These are phyloP conservation scores for Salix udensis DNA, from an alignment of 345 rosid genomes.

Conservation along the genomic window DNA sequence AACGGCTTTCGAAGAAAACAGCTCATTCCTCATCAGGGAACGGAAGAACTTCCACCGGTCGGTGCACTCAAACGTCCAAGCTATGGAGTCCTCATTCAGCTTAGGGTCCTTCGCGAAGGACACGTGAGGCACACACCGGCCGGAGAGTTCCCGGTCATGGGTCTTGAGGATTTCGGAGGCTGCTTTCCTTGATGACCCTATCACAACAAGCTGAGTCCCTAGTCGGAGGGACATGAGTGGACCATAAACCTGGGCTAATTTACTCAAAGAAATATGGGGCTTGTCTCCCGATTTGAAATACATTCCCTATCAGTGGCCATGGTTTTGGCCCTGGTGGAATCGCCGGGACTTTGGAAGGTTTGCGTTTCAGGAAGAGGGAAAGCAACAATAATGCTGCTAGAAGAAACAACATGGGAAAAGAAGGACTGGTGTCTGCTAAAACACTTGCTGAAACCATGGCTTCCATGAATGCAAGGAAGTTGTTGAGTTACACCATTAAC, in stretches of 20 bases:
- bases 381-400: background rate
- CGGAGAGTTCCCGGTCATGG: conserved; percentile 23
- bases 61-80: conserved; percentile 11
- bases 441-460: background rate
- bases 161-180: conserved; percentile 29
- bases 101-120: background rate
- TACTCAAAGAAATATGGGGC: conserved; percentile 5
- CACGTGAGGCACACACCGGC: conserved; percentile 3
- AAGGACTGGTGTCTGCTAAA: too few species aligned
- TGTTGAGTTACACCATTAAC: too few species aligned
- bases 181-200: conserved; percentile 19
- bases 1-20: conserved; percentile 4
- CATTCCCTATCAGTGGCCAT: conserved; percentile 29
- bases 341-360: background rate
- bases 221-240: conserved; percentile 24
- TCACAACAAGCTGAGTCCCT: conserved; percentile 21
- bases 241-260: conserved; percentile 12
- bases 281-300: conserved; percentile 6
- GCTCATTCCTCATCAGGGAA: conserved; percentile 2
- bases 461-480: background rate
- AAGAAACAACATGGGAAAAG: background rate
- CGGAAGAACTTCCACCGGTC: conserved; percentile 14
- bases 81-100: conserved; percentile 2
- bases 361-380: background rate
- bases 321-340: conserved; percentile 26